phyloP scores from a whole-genome alignment of 805 yeast genomes.

The Myxozyma udenii region DNA sequence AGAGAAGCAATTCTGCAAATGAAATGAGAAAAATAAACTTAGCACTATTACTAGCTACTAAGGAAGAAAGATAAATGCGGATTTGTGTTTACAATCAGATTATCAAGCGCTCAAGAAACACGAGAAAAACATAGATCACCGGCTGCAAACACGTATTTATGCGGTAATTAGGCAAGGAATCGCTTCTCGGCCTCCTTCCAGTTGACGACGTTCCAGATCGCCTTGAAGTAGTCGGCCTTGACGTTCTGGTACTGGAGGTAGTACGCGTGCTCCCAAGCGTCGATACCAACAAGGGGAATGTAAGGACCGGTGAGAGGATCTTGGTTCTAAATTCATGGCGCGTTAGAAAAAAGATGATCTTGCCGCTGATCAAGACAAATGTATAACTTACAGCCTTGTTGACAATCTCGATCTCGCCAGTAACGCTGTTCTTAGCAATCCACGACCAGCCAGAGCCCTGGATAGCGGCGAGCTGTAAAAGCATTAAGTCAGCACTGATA shows the following conservation, averaged over 20 bases:
- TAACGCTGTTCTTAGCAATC: constrained; percentile 73
- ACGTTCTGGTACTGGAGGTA: constrained; percentile 90
- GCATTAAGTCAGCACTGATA: background rate
- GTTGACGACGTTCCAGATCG: constrained; percentile 91
- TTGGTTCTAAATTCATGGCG: constrained; percentile 51
- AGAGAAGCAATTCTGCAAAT: no score
- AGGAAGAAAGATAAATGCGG: no score
- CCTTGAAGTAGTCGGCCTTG: constrained; percentile 87
- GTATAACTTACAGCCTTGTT: constrained; percentile 49
- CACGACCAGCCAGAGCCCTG: constrained; percentile 98
- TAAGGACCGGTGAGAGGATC: constrained; percentile 73
- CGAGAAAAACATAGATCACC: no score
- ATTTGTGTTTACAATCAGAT: no score
- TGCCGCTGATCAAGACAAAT: background rate
- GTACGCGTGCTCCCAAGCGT: constrained; percentile 91
- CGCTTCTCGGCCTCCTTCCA: constrained; percentile 88
- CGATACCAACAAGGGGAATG: constrained; percentile 80
- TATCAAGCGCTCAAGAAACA: no score
- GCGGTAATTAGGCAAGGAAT: constrained; percentile 48
- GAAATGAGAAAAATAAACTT: no score
- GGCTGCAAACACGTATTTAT: no score
- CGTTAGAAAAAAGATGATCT: background rate
- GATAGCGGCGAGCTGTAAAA: constrained; percentile 63
- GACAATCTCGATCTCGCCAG: constrained; percentile 72
- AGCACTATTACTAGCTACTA: no score